Base-by-base conservation (phyloP, 495 filamentous ascomycete genomes). In the Cryomyces minteri region DNA sequence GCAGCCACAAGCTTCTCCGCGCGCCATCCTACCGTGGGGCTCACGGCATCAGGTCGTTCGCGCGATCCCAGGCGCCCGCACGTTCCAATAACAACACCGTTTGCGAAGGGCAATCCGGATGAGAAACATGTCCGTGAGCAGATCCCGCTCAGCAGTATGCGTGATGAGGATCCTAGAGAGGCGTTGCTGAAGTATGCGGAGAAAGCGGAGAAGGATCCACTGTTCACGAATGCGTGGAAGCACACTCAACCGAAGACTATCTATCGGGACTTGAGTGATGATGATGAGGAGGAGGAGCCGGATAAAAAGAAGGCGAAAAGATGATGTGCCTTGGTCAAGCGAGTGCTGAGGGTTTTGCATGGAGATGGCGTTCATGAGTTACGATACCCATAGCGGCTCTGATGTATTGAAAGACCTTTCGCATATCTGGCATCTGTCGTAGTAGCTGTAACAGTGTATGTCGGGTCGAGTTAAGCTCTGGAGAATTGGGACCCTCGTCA, bases 101-200 rank as follows among this genome's bases (percentile, higher is more conserved):
- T 94, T 58, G 80, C 84, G 48, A 88, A 93, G 55, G 82, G 75
- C 41, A 81, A 88, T 55, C 86, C 92, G 5, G 87, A 95, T 63
- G 83, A 88, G 61, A 77, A 77, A 48, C 84, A 93, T 65, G 83
- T 98, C 46, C 74, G 78, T 39, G 76, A 88, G 53, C 79, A 78
- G 50, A 92, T 94, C 39, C 84, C 88, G 12, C 69, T 95, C 32
- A 90, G 84, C 52, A 77, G 72, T n/a, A 92, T 95, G 87, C 74
- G 90, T 25, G 88, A 98, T 62, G 90, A 98, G 60, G 90, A 98
- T 67, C 90, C 90, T 6, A 69, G 90, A 47, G 90, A 94, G 64
- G 90, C 90, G 31, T 64, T 98, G 50, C 60, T 96, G 51, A 94
- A 90, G 63, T 98, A 95, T 68, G 90, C 88, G 11, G 85, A 94